A percentile compares a stretch with the other conserved stretches of the same genome.
These are phyloP conservation scores for Mrakia blollopis DNA, from an alignment of 768 basidiomycete species.

Conservation along the genomic window DNA sequence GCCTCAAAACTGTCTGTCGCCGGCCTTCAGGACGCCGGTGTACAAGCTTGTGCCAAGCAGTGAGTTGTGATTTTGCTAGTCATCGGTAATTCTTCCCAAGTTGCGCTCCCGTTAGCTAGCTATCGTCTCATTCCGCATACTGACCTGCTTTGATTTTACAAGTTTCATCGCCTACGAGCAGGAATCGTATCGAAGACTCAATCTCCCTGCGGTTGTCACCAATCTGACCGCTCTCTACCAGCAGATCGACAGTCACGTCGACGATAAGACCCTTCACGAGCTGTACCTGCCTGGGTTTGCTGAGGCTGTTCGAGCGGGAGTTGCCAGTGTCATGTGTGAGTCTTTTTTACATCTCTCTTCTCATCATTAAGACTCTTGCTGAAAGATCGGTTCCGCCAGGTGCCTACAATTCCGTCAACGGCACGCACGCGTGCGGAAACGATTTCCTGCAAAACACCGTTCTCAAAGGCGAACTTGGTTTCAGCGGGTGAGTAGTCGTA, in stretches of 20 bases:
- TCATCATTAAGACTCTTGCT: not conserved
- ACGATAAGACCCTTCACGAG: conserved; percentile 44
- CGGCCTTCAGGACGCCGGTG: conserved; percentile 36
- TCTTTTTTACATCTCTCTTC: not conserved
- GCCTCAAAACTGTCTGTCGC: conserved; percentile 34
- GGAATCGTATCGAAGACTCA: conserved; percentile 36
- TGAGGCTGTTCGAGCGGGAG: conserved; percentile 44
- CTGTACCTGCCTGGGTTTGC: conserved; percentile 45
- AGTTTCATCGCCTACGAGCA: conserved; percentile 43
- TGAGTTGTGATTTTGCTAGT: conserved; percentile 9
- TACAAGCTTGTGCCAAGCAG: conserved; percentile 41
- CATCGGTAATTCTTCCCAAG: not conserved
- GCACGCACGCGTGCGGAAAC: conserved; percentile 44
- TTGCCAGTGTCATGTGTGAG: conserved; percentile 41
- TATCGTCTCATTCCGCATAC: not conserved
- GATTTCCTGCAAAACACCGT: conserved; percentile 40
- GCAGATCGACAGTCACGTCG: conserved; percentile 33
- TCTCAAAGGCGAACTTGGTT: conserved; percentile 41
- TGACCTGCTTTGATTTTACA: not conserved
- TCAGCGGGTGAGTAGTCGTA: not conserved
- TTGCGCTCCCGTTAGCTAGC: not conserved
- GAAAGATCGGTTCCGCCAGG: not conserved
- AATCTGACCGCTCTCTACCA: conserved; percentile 29
- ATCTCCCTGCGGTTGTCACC: not conserved
- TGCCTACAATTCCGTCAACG: conserved; percentile 40